Percentiles rank a stretch among this genome's conserved stretches.
These are phyloP conservation scores for Colletotrichum tropicale DNA, from an alignment of 2,329 filamentous ascomycete genomes.

Conservation along the genomic window DNA sequence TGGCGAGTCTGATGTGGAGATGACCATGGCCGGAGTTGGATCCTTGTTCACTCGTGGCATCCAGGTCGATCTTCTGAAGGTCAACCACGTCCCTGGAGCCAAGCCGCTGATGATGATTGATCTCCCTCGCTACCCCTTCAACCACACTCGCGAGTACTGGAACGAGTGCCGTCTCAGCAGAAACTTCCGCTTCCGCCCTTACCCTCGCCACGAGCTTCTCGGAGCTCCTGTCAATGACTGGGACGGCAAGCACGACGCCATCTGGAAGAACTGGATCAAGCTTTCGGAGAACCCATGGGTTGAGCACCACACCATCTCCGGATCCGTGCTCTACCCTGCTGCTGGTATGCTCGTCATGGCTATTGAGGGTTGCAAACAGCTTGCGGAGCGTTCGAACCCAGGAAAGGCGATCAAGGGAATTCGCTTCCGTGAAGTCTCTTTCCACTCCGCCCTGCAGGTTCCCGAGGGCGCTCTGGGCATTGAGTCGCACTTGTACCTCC, in stretches of 20 bases:
- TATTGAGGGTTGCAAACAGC: not conserved
- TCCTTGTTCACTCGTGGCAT: not conserved
- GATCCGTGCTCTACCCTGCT: slow-evolving; percentile 31
- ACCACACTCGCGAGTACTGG: slow-evolving; percentile 13
- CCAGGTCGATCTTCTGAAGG: not conserved
- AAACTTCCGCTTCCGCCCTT: slow-evolving; percentile 4
- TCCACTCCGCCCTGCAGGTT: not conserved
- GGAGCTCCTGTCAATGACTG: slow-evolving; percentile 10
- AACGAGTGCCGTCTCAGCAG: slow-evolving; percentile 5
- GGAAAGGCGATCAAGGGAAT: slow-evolving; percentile 16
- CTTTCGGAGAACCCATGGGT: slow-evolving; percentile 34
- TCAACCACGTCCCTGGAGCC: slow-evolving; percentile 37
- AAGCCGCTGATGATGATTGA: slow-evolving; percentile 4
- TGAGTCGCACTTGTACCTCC: not conserved
- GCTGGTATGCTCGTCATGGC: slow-evolving; percentile 14
- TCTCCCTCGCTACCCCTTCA: slow-evolving; percentile 21
- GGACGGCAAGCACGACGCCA: slow-evolving; percentile 21
- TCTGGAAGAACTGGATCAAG: slow-evolving; percentile 25
- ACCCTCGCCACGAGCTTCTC: slow-evolving; percentile 18
- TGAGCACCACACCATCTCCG: slow-evolving; percentile 32
- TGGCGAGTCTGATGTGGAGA: not conserved
- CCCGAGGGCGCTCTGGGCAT: not conserved
- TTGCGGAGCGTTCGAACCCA: not conserved
- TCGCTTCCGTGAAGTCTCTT: not conserved
- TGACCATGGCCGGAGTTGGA: slow-evolving; percentile 22